Evolutionary conservation across 805 yeast genomes (phyloP).

Genomic region (Cyberlindnera samutprakarnensis): DNA sequence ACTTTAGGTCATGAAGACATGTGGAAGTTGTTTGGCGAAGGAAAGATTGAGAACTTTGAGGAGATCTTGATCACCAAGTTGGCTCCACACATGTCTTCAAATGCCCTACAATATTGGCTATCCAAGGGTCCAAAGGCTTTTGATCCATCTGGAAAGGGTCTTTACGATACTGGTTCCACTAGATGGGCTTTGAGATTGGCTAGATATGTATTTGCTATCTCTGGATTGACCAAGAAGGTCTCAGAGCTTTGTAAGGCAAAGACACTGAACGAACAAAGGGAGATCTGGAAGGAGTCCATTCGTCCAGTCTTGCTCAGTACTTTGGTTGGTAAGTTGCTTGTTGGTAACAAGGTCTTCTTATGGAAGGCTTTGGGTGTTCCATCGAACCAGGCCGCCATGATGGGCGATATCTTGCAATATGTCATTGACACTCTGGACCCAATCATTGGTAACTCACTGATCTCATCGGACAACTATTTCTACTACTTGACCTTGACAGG

Average conservation of each 20-base stretch:
- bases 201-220: conserved; percentile 45
- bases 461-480: conserved; percentile 70
- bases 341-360: conserved; percentile 78
- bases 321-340: conserved; percentile 52
- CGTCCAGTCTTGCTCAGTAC: conserved; percentile 70
- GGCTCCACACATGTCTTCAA: conserved; percentile 67
- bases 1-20: conserved; percentile 47
- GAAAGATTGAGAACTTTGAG: conserved; percentile 47
- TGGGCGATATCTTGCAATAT: conserved; percentile 63
- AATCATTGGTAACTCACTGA: conserved; percentile 50
- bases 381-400: conserved; percentile 73
- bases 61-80: conserved; percentile 47
- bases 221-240: conserved; percentile 46
- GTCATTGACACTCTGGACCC: conserved; percentile 78
- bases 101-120: conserved; percentile 78
- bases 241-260: conserved; percentile 48
- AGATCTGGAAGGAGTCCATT: conserved; percentile 54
- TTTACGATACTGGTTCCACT: conserved; percentile 77
- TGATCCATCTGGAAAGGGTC: conserved; percentile 45
- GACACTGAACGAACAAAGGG: conserved; percentile 53
- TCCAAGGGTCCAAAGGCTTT: conserved; percentile 55
- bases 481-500: conserved; percentile 65
- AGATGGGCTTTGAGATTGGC: conserved; percentile 80
- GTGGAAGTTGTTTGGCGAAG: conserved; percentile 76
- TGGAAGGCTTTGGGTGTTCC: conserved; percentile 94